Percentiles rank a stretch among this genome's conserved stretches.
phyloP scores from a whole-genome alignment of 2,329 filamentous ascomycete species.

The Ophiostoma ulmi region DNA sequence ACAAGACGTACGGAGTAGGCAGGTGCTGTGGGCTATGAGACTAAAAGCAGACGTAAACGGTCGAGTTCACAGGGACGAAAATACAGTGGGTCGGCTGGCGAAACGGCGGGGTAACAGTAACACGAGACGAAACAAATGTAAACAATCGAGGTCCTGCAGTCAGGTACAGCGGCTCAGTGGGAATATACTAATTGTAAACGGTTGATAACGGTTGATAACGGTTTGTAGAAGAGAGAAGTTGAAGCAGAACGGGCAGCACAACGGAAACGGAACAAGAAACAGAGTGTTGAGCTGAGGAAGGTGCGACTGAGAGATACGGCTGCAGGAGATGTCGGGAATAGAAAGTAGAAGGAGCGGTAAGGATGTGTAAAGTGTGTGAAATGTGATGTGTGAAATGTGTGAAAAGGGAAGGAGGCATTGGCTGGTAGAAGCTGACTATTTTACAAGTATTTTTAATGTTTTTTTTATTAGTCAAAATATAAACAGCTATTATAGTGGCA shows the following conservation, averaged over 20 bases:
- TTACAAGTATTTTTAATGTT: neutral
- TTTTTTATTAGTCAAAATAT: neutral
- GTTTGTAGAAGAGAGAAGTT: too few species aligned
- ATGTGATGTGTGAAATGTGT: neutral
- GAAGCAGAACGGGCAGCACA: neutral
- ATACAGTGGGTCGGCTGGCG: constrained; percentile 16
- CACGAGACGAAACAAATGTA: constrained; percentile 1
- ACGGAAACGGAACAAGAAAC: neutral
- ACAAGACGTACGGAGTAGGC: neutral
- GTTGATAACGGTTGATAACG: neutral
- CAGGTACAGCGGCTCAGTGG: neutral
- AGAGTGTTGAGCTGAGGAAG: neutral
- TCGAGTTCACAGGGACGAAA: neutral
- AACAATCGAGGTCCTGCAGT: neutral
- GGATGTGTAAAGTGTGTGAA: neutral
- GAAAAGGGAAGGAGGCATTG: constrained; percentile 3
- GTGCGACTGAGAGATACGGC: neutral
- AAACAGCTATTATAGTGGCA: neutral
- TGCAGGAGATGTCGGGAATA: neutral
- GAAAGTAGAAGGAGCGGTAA: constrained; percentile 6
- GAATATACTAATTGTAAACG: neutral
- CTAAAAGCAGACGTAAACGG: neutral
- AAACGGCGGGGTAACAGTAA: constrained; percentile 15
- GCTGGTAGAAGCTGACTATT: neutral
- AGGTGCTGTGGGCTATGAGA: neutral